phyloP scores from a whole-genome alignment of 306 rosid species.

The Cucumis sativus region Cucumber_9930_V3 NC_026660.2:19800001-19800500 shows the following conservation, averaged over 20 bases:
- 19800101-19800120: too few relatives aligned
- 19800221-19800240: neutral
- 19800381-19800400: conserved; percentile 9
- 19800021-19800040: too few relatives aligned
- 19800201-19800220: neutral
- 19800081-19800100: too few relatives aligned
- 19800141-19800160: too few relatives aligned
- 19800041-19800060: too few relatives aligned
- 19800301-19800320: neutral
- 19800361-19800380: neutral
- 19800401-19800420: too few relatives aligned
- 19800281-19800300: neutral
- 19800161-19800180: neutral
- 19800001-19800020: too few relatives aligned
- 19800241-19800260: neutral
- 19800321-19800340: neutral
- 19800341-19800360: neutral
- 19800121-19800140: too few relatives aligned
- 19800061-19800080: too few relatives aligned
- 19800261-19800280: neutral
- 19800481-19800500: conserved; percentile 46
- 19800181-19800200: neutral
- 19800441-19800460: conserved; percentile 18
- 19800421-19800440: neutral
- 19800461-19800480: conserved; percentile 4